Percentiles rank a stretch among this genome's conserved stretches.
These are phyloP conservation scores for Ogataea paraovalis DNA, from an alignment of 805 yeast genomes.

Conservation along the genomic window DNA sequence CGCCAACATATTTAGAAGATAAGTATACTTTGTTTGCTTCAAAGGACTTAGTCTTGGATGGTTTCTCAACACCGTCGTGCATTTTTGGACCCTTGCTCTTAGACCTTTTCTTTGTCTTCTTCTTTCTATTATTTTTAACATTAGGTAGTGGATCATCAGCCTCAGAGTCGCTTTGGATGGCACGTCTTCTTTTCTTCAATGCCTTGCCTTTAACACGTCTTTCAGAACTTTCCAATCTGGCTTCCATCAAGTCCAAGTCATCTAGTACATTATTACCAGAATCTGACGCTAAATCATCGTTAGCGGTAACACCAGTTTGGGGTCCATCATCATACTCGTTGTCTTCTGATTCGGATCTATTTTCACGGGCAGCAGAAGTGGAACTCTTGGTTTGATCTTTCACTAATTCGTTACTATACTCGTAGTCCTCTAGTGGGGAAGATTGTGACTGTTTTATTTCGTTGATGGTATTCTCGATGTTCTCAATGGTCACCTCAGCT, in stretches of 20 bases:
- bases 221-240: slow-evolving; percentile 18
- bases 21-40: slow-evolving; percentile 24
- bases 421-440: slow-evolving; percentile 23
- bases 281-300: slow-evolving; percentile 36
- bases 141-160: slow-evolving; percentile 13
- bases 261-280: slow-evolving; percentile 30
- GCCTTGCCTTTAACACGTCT: slow-evolving; percentile 25
- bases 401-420: slow-evolving; percentile 3
- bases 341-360: background rate
- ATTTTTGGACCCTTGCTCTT: slow-evolving; percentile 7
- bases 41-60: slow-evolving; percentile 3
- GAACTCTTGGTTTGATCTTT: background rate
- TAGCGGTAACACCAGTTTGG: slow-evolving; percentile 30
- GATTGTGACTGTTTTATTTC: slow-evolving; percentile 16
- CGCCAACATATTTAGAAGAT: slow-evolving; percentile 53
- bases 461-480: slow-evolving; percentile 9
- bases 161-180: slow-evolving; percentile 6
- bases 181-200: slow-evolving; percentile 13
- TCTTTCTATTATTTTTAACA: slow-evolving; percentile 13
- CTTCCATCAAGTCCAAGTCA: slow-evolving; percentile 38
- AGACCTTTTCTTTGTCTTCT: slow-evolving; percentile 7
- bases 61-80: slow-evolving; percentile 9
- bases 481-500: slow-evolving; percentile 4
- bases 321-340: slow-evolving; percentile 2
- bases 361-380: background rate